A percentile compares a stretch with the other conserved stretches of the same genome.
Evolutionary conservation across 164 flowering plant species (phyloP).

Genomic region (Aristolochia californica): DNA sequence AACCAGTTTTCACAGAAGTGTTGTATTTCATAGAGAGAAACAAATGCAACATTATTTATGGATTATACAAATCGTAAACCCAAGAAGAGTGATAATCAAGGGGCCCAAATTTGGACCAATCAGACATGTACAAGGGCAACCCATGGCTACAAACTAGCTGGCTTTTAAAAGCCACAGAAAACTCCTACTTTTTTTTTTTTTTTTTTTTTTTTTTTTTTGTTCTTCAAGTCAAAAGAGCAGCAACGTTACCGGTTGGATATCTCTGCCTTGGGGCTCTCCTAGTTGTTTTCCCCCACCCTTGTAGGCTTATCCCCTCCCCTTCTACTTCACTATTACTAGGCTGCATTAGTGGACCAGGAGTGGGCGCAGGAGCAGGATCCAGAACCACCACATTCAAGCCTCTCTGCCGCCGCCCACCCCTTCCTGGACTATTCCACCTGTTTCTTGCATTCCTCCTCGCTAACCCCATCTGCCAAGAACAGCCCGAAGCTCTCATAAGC

Average conservation of each 20-base stretch:
- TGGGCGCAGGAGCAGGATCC: constrained; percentile 6
- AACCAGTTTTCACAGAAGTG: no score
- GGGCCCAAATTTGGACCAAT: constrained; percentile 14
- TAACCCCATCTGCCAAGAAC: constrained; percentile 51
- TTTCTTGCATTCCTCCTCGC: constrained; percentile 53
- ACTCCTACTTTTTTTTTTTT: no score
- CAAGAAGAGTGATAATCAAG: constrained; percentile 10
- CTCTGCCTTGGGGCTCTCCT: constrained; percentile 82
- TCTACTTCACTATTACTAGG: constrained; percentile 32
- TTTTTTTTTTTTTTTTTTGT: not conserved
- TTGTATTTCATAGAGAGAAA: constrained; percentile 5
- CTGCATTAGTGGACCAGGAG: constrained; percentile 31
- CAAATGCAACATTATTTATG: constrained; percentile 14
- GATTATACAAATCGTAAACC: constrained; percentile 17
- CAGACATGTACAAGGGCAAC: constrained; percentile 21
- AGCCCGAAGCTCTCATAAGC: constrained; percentile 71
- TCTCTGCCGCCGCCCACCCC: constrained; percentile 45
- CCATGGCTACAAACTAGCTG: constrained; percentile 10
- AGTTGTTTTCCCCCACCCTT: constrained; percentile 92
- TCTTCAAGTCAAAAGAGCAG: constrained; percentile 9
- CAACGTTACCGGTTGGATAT: constrained; percentile 50
- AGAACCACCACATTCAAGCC: constrained; percentile 11
- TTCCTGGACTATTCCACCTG: constrained; percentile 23
- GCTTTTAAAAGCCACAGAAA: constrained; percentile 9
- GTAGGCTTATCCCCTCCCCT: constrained; percentile 54